phyloP scores from a whole-genome alignment of 257 asterid genomes.

The Linderniella brevidens region DNA sequence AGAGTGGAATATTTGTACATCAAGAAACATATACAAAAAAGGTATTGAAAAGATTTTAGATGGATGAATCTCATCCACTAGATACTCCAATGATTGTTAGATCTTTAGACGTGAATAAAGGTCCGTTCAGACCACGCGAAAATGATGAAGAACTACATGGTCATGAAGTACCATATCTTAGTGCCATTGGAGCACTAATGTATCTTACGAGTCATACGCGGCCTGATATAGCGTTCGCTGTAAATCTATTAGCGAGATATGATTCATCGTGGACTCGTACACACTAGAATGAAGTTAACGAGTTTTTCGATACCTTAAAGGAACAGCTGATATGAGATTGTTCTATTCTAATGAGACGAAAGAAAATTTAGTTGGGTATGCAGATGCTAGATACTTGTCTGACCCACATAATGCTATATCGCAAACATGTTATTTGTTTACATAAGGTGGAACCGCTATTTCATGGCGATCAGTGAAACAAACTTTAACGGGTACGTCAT shows the following conservation, averaged over 20 bases:
- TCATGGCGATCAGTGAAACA: background rate
- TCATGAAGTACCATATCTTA: conserved; percentile 1
- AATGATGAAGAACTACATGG: background rate
- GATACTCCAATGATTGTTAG: background rate
- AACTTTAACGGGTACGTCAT: background rate
- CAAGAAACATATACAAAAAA: background rate
- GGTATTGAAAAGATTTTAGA: background rate
- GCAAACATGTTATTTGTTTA: background rate
- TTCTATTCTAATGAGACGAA: no score
- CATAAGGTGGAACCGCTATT: background rate
- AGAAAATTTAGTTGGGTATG: background rate
- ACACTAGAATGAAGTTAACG: background rate
- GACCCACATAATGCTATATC: background rate
- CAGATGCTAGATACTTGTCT: background rate
- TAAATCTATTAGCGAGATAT: background rate
- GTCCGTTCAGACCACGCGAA: background rate
- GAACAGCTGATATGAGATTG: background rate
- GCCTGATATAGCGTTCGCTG: background rate
- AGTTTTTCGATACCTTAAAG: background rate
- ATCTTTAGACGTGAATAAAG: background rate
- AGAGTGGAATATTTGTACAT: no score
- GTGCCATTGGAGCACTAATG: background rate
- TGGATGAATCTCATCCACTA: background rate
- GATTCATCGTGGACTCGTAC: background rate
- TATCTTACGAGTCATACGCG: background rate